Evolutionary conservation across 2,329 filamentous ascomycete species (phyloP).

Genomic region (Trichoderma pleuroti): DNA sequence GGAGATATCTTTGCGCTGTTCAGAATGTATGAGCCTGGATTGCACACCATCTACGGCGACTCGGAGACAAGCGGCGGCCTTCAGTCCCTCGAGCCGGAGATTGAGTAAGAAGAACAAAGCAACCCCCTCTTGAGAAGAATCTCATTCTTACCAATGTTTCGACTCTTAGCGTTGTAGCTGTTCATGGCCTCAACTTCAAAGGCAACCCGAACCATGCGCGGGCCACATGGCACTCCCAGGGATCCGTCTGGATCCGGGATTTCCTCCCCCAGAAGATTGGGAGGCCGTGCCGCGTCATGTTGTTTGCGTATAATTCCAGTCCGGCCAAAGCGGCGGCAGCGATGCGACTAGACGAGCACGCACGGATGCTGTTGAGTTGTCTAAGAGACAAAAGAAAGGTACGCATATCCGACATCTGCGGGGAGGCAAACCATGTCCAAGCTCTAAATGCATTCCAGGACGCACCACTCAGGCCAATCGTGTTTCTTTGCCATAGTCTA

Average conservation of each 20-base stretch:
- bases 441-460: not conserved
- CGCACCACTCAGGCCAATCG: not conserved
- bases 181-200: slow-evolving; percentile 17
- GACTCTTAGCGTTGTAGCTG: slow-evolving; percentile 5
- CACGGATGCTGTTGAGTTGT: not conserved
- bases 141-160: not conserved
- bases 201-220: slow-evolving; percentile 9
- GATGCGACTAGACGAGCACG: slow-evolving; percentile 1
- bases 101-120: slow-evolving; percentile 4
- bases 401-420: not conserved
- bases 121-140: not conserved
- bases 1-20: not conserved
- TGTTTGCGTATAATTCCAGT: slow-evolving; percentile 17
- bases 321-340: slow-evolving; percentile 3
- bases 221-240: slow-evolving; percentile 2
- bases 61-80: not conserved
- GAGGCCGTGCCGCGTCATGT: slow-evolving; percentile 1
- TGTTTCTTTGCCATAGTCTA: slow-evolving; percentile 20
- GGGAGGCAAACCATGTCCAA: not conserved
- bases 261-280: slow-evolving; percentile 1
- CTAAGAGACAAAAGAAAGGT: slow-evolving; percentile 7
- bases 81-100: not conserved
- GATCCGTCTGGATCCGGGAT: not conserved
- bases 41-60: slow-evolving; percentile 2
- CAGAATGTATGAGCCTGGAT: slow-evolving; percentile 1